A percentile compares a stretch with the other conserved stretches of the same genome.
These are phyloP conservation scores for Corchorus capsularis DNA, from an alignment of 345 rosid species.

Conservation along the genomic window DNA sequence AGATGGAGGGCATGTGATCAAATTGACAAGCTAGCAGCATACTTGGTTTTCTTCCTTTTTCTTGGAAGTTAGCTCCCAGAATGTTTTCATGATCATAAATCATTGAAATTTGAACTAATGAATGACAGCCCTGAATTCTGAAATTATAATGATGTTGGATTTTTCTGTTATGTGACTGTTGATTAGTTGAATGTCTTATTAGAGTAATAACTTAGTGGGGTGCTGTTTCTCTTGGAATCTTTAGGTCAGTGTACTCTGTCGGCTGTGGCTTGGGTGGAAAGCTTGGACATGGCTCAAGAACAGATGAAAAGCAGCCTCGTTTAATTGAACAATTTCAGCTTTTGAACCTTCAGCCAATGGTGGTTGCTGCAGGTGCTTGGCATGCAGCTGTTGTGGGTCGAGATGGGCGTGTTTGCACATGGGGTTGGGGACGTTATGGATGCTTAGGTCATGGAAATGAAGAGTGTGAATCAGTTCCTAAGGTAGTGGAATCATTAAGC, in stretches of 20 bases:
- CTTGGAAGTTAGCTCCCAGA: not conserved
- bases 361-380: slow-evolving; percentile 97
- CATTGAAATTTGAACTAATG: slow-evolving; percentile 11
- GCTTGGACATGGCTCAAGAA: slow-evolving; percentile 85
- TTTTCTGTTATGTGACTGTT: not conserved
- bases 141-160: not conserved
- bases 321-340: slow-evolving; percentile 73
- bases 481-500: slow-evolving; percentile 74
- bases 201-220: slow-evolving; percentile 15
- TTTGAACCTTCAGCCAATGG: slow-evolving; percentile 79
- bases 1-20: not conserved
- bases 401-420: slow-evolving; percentile 93
- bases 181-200: not conserved
- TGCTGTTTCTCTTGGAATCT: slow-evolving; percentile 19
- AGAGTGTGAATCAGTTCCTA: slow-evolving; percentile 74
- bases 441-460: slow-evolving; percentile 96
- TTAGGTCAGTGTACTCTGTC: slow-evolving; percentile 94
- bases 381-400: slow-evolving; percentile 95
- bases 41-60: not conserved
- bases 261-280: slow-evolving; percentile 99
- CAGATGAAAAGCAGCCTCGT: slow-evolving; percentile 85
- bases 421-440: slow-evolving; percentile 99
- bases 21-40: not conserved
- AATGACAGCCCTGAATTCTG: slow-evolving; percentile 4
- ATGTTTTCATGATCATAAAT: not conserved